Base-by-base conservation (phyloP, 352 stramenopile genomes). In the Phytopythium oedochilum region DNA sequence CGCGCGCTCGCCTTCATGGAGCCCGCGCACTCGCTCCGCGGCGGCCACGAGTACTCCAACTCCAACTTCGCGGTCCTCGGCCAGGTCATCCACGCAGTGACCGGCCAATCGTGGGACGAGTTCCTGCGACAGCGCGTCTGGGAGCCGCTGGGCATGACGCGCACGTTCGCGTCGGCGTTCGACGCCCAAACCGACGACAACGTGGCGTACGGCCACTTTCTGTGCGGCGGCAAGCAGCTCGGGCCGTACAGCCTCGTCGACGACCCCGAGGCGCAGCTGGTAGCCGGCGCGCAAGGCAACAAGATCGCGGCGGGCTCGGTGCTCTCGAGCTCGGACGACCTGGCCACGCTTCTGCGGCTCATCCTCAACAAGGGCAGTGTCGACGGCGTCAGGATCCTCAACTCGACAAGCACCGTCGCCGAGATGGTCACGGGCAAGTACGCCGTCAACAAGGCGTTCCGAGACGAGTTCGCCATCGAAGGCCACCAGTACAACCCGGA, bases 351-450 rank as follows among this genome's bases (percentile, higher is more conserved):
- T 11, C 46, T 86, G n/a, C 70, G 71, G 0, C 60, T 88, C 32
- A 58, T 89, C 1, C 45, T 89, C 47, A 83, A 79, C 68, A 89
- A 89, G 57, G 79, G 79, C 29, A 67, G n/a, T 1, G 71, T 81
- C 18, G 67, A 83, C 31, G 71, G 73, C 15, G 60, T 83, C 17
- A 60, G 64, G 11, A 69, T 87, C 46, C 39, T 89, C 14, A 69
- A 68, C 14, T 73, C 72, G 3, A 66, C 72, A 17, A 52, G 58
- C 1, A 70, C 71, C 9, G 68, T 89, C 29, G 40, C 50, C 0
- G 77, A 83, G 20, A 87, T 89, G 75, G 65, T 77, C 42, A 86
- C 79, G 1, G 77, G 76, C 18, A 86, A 86, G 32, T 71, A 70
- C 22, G 28, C 66, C 0, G 67, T 70, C 35, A 61, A 78, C 50